Evolutionary conservation across 2,329 filamentous ascomycete species (phyloP).

Genomic region (Botryotinia convoluta): DNA sequence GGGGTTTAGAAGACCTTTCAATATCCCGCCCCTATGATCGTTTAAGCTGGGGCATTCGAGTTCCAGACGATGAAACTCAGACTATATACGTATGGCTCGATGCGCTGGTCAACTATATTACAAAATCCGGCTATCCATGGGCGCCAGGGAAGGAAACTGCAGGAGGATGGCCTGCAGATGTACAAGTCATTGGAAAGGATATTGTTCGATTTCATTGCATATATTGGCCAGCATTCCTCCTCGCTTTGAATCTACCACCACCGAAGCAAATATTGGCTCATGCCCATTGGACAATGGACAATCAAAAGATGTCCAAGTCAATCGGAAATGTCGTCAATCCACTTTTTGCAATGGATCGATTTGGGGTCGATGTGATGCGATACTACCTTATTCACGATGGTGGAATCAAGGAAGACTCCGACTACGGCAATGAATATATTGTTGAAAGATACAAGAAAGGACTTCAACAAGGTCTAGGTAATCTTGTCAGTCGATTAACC

Average conservation of each 20-base stretch:
- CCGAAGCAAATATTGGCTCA: slow-evolving; percentile 83
- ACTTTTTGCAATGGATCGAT: slow-evolving; percentile 84
- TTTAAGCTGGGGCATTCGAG: slow-evolving; percentile 82
- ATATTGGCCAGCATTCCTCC: slow-evolving; percentile 95
- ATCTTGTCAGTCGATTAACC: slow-evolving; percentile 70
- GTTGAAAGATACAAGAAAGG: slow-evolving; percentile 75
- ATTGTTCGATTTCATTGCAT: slow-evolving; percentile 95
- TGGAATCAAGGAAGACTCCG: slow-evolving; percentile 71
- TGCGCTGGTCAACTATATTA: slow-evolving; percentile 90
- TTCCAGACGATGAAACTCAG: slow-evolving; percentile 79
- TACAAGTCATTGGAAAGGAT: slow-evolving; percentile 94
- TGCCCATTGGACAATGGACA: slow-evolving; percentile 91
- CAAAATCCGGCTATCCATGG: slow-evolving; percentile 83
- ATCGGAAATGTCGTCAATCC: slow-evolving; percentile 94
- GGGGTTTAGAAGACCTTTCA: slow-evolving; percentile 81
- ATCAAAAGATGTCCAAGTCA: slow-evolving; percentile 94
- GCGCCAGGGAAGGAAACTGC: slow-evolving; percentile 59
- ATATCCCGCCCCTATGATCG: slow-evolving; percentile 78
- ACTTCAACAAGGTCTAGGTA: slow-evolving; percentile 75
- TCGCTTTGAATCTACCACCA: slow-evolving; percentile 77
- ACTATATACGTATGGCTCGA: slow-evolving; percentile 99
- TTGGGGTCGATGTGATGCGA: slow-evolving; percentile 81
- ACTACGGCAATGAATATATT: slow-evolving; percentile 80
- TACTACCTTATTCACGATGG: slow-evolving; percentile 85
- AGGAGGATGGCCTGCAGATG: slow-evolving; percentile 82